Base-by-base conservation (phyloP, 2,329 filamentous ascomycete species). In the Drechslera avenae region DNA sequence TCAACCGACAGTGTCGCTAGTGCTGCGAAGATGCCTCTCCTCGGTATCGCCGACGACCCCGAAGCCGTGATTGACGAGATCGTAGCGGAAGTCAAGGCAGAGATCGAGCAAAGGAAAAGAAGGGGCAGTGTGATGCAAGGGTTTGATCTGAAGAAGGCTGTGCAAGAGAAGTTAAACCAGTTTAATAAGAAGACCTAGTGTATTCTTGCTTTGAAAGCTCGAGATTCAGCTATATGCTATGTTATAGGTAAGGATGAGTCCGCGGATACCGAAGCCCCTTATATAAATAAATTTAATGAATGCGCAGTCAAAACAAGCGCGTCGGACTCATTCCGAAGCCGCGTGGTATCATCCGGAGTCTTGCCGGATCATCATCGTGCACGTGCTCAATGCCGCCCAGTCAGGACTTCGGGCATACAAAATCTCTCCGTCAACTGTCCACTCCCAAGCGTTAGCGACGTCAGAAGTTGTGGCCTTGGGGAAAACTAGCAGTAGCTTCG, bases 1-100 rank as follows among this genome's bases (percentile, higher is more conserved):
- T 86, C 85, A 64, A 77, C 80, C 14, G 86, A 90, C 10, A 64
- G 58, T 26, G 37, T 52, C 2, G 83, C 46, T 3, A 86, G 13
- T 35, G 21, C 50, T 9, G 46, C 79, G 73, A 12, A 79, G 37
- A 81, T 85, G 46, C 89, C 89, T 0, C 81, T 90, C 2, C 76
- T 96, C 5, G 93, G 93, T 19, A 79, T 97, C 31, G 87, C 90
- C 1, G 85, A 85, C 57, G 91, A 97, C 68, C 86, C 86, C 0
- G 85, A 86, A 46, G 78, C 79, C 21, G 91, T 95, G 62, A 80
- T 95, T 40, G 86, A 89, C 51, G 90, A 94, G 65, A 89, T 89
- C 21, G 82, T 95, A 8, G 79, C 82, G 31, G 90, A 96, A 76
- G 81, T 96, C 44, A 84, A 80, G 65, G 79, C 77, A 4, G 91